Evolutionary conservation across 805 yeast species (phyloP), one percentile per base, ranked within the genome.

Genomic region (Schwanniomyces sp.): DNA sequence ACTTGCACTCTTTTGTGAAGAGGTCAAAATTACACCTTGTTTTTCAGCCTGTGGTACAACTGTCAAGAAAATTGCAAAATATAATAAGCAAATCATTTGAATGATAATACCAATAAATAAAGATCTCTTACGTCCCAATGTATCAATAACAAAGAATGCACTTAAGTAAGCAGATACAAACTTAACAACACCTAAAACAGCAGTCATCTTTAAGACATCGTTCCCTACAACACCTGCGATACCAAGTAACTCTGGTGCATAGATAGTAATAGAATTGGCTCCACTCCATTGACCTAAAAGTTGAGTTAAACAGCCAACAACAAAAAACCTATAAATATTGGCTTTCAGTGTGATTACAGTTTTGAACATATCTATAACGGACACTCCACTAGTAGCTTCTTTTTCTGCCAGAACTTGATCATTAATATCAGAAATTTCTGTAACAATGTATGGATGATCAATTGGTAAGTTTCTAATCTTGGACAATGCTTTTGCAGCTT

Each of bases 201-300:
- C 79, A 8, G 83, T 77, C 72, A 76, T 75, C 44, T 66, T 67
- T 58, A 77, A 62, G 43, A 68, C 57, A 38, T 69, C 69, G 36
- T 72, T 68, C 25, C 76, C 78, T 9, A 58, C 55, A 45, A 72
- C 67, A 41, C 84, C 84, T 45, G 74, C 73, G 48, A 77, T 63
- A 5, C 70, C 71, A 50, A 79, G 75, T 39, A 80, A 61, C 43
- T 77, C 79, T 2, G 84, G 78, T 34, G 84, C 82, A 81, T 81
- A 81, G 42, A 80, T 78, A 3, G 85, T 80, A 40, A 81, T 64
- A 7, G 83, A 74, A 52, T 74, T 75, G 5, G 84, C 80, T 44
- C 84, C 83, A n/a, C 80, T 73, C 84, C 84, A 81, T 62, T 81
- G 84, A 34, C 77, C 78, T 34, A 80, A 64, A 11, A 79, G 36